Evolutionary conservation across 2,329 filamentous ascomycete genomes (phyloP).

Genomic region (Verticillium nonalfalfae): DNA sequence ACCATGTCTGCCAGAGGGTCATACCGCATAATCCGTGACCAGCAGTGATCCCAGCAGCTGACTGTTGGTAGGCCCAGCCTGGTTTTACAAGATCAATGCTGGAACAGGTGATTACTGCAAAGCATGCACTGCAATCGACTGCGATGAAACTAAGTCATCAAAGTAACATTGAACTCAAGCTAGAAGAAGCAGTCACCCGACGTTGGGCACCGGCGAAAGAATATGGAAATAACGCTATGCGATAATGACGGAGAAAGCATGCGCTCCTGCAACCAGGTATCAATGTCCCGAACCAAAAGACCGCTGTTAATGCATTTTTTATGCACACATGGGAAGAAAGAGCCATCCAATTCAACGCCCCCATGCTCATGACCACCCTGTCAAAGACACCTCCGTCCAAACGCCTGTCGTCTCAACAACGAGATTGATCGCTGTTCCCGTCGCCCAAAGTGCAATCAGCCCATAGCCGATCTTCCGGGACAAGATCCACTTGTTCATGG

Average conservation of each 20-base stretch:
- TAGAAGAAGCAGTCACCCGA: neutral
- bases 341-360: neutral
- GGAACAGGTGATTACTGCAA: no score
- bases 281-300: neutral
- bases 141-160: neutral
- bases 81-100: neutral
- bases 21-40: no score
- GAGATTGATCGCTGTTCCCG: slow-evolving; percentile 78
- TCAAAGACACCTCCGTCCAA: slow-evolving; percentile 30
- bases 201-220: neutral
- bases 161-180: neutral
- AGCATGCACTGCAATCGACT: neutral
- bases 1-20: no score
- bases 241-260: neutral
- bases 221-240: neutral
- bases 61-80: no score
- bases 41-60: no score
- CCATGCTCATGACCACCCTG: neutral
- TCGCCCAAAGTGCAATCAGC: slow-evolving; percentile 71
- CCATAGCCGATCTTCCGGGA: slow-evolving; percentile 75
- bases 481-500: slow-evolving; percentile 81
- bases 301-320: neutral
- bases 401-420: slow-evolving; percentile 65
- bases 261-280: neutral
- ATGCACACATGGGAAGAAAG: neutral